Evolutionary conservation across 345 rosid genomes (phyloP).

Genomic region (Viola odorata): DNA sequence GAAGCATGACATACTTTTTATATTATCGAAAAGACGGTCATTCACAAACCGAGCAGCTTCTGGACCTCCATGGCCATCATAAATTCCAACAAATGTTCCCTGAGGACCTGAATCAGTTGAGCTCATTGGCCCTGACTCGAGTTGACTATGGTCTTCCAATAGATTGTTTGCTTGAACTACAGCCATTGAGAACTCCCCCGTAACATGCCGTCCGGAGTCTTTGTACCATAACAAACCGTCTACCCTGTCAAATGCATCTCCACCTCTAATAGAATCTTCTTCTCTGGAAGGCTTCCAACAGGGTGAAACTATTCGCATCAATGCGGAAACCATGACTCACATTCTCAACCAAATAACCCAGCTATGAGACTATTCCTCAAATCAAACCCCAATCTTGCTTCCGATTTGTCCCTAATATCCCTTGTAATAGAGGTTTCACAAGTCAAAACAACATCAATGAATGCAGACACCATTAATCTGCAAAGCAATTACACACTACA

Average conservation of each 20-base stretch:
- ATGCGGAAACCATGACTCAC: conserved; percentile 80
- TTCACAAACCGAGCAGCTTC: conserved; percentile 86
- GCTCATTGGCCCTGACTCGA: conserved; percentile 94
- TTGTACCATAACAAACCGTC: conserved; percentile 91
- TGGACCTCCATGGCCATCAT: conserved; percentile 99
- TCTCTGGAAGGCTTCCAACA: conserved; percentile 84
- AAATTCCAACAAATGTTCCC: conserved; percentile 92
- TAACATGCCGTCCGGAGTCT: conserved; percentile 59
- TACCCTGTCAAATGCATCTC: conserved; percentile 50
- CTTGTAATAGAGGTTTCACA: conserved; percentile 41
- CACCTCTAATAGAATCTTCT: conserved; percentile 51
- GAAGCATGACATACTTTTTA: conserved; percentile 53
- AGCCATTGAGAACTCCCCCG: conserved; percentile 92
- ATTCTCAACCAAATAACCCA: conserved; percentile 59
- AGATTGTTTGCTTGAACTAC: conserved; percentile 80
- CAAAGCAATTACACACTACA: conserved; percentile 8
- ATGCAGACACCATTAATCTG: conserved; percentile 75
- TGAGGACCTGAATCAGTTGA: conserved; percentile 65
- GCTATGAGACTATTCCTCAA: conserved; percentile 47
- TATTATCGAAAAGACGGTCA: conserved; percentile 54
- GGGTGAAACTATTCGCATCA: conserved; percentile 64
- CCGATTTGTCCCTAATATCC: conserved; percentile 39
- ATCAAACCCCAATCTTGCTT: conserved; percentile 30
- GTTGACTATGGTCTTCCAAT: conserved; percentile 83
- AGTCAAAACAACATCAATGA: conserved; percentile 52